A percentile compares a stretch with the other conserved stretches of the same genome.
phyloP scores from a whole-genome alignment of 306 rosid genomes.

The Castanea mollissima region DNA sequence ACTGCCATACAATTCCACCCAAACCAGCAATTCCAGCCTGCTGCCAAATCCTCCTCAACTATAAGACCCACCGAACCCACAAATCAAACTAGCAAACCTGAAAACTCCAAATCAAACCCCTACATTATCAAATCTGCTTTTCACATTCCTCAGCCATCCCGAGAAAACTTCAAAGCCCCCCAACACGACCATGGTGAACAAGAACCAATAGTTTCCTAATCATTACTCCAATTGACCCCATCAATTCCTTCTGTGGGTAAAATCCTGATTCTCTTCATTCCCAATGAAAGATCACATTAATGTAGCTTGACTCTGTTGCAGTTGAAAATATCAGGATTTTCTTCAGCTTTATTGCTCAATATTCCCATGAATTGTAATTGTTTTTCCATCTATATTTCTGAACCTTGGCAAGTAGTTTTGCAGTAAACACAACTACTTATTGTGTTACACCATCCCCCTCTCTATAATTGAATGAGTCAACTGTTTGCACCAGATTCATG shows the following conservation, averaged over 20 bases:
- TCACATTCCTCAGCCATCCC: too few relatives aligned
- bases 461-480: slow-evolving; percentile 75
- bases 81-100: too few relatives aligned
- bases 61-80: too few relatives aligned
- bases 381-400: slow-evolving; percentile 66
- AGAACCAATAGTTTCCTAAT: too few relatives aligned
- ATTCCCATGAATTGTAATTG: slow-evolving; percentile 66
- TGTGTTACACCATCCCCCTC: slow-evolving; percentile 85
- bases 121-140: too few relatives aligned
- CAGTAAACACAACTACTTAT: slow-evolving; percentile 57
- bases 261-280: slow-evolving; percentile 41
- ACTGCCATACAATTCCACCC: too few relatives aligned
- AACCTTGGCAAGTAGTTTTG: slow-evolving; percentile 85
- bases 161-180: too few relatives aligned
- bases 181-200: too few relatives aligned
- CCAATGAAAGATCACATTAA: slow-evolving; percentile 77
- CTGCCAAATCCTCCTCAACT: too few relatives aligned
- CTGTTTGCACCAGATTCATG: slow-evolving; percentile 66
- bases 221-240: background rate
- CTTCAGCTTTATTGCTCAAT: slow-evolving; percentile 67
- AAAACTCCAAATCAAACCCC: too few relatives aligned
- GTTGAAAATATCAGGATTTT: slow-evolving; percentile 85
- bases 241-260: background rate
- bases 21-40: too few relatives aligned
- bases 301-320: slow-evolving; percentile 79